A percentile compares a stretch with the other conserved stretches of the same genome.
These are phyloP conservation scores for Notholithocarpus densiflorus DNA, from an alignment of 306 rosid genomes.

Conservation along the genomic window DNA sequence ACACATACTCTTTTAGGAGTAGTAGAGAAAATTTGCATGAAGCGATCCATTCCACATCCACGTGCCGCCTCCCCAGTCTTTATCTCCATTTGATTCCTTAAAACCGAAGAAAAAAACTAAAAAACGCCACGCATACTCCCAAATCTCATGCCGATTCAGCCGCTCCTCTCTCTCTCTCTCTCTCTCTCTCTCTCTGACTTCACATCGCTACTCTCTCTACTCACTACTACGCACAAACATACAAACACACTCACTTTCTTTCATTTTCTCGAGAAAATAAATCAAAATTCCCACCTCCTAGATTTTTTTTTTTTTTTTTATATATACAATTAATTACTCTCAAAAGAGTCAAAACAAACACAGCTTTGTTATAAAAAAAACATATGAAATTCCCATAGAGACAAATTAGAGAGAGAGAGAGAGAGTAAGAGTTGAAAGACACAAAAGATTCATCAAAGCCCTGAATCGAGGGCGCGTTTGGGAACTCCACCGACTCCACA, in stretches of 20 bases:
- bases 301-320: background rate
- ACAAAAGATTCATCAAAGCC: conserved; percentile 29
- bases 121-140: too few relatives aligned
- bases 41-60: conserved; percentile 18
- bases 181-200: background rate
- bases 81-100: background rate
- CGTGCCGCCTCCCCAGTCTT: conserved; percentile 38
- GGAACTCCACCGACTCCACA: conserved; percentile 40
- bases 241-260: conserved; percentile 6
- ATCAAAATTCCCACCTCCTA: background rate
- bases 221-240: too few relatives aligned
- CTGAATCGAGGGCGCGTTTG: conserved; percentile 18
- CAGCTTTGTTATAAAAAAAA: background rate
- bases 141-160: too few relatives aligned
- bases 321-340: background rate
- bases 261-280: conserved; percentile 38
- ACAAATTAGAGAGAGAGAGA: background rate
- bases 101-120: background rate
- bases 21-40: conserved; percentile 35
- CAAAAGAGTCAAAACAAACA: too few relatives aligned
- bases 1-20: too few relatives aligned
- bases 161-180: background rate
- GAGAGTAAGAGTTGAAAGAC: background rate
- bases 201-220: too few relatives aligned
- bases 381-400: background rate